Base-by-base conservation (phyloP, 768 basidiomycete genomes). In the Glaciozyma antarctica region DNA sequence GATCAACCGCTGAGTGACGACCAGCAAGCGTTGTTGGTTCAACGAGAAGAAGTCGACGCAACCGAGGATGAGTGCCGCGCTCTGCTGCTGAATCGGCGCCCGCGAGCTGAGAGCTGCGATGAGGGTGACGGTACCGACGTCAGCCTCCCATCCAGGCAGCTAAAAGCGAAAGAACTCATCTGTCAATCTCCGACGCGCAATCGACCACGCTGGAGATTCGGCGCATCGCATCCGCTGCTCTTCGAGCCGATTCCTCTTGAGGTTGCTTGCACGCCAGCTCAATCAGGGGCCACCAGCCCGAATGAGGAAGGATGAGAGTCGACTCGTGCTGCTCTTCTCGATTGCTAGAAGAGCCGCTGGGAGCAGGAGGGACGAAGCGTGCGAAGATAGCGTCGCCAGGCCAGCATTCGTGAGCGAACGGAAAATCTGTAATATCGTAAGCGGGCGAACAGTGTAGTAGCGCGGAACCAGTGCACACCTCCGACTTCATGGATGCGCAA, bases 61-160 rank as follows among this genome's bases (percentile, higher is more conserved):
- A 19, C 90, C 87, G 32, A 94, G 77, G 44, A 87, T 76, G 60
- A 82, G 80, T 26, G 85, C 86, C 44, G 90, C 79, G 72, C 85
- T 85, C 76, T 90, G 88, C 73, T 90, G 88, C 68, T 84, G 77
- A 13, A 77, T 73, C 22, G 51, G 51, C 13, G 17, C 43, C 19
- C 60, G 60, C 19, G 55, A 34, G n/a, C 63, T 65, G 43, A 69
- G 56, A n/a, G 61, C 65, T 44, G 60, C 60, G 83, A 79, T 19
- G 79, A 75, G 53, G 82, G 82, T 49, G 77, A 76, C 2, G 86
- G 81, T 65, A 89, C 75, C 78, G 68, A 87, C 85, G 87, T 80
- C 74, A 85, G 88, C 75, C 4, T n/a, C 34, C 17, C 19, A 17
- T n/a, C 3, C 26, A 28, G 16, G 15, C 13, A 28, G 6, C 22